Evolutionary conservation across 1,284 basidiomycete genomes (phyloP).

Genomic region (Papiliotrema terrestris): DNA sequence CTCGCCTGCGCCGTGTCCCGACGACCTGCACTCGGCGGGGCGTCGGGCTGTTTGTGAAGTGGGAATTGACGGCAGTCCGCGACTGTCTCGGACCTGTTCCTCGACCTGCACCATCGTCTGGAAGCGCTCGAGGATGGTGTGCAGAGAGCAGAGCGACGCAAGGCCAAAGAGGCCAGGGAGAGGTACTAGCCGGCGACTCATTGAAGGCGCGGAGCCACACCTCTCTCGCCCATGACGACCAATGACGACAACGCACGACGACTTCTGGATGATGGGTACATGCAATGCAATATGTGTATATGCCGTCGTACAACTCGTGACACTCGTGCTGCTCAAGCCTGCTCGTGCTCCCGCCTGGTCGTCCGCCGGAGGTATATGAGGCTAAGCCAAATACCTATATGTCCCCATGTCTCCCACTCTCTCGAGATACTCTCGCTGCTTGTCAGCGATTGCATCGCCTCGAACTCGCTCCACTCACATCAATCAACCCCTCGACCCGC

Average conservation of each 20-base stretch:
- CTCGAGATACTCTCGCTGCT: conserved; percentile 48
- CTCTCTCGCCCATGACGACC: not conserved
- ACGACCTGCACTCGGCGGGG: not conserved
- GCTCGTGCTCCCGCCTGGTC: not conserved
- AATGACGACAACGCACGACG: not conserved
- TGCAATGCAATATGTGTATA: not conserved
- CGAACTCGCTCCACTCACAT: conserved; percentile 57
- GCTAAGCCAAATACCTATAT: conserved; percentile 45
- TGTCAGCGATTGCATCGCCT: conserved; percentile 6
- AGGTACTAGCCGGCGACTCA: conserved; percentile 18
- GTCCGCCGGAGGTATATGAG: not conserved
- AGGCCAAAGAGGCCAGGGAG: conserved; percentile 23
- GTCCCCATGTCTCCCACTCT: conserved; percentile 40
- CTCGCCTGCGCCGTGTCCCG: not conserved
- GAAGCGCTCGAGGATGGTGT: conserved; percentile 36
- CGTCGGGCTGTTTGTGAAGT: not conserved
- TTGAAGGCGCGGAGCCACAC: not conserved
- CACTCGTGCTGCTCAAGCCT: too few relatives aligned
- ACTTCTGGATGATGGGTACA: not conserved
- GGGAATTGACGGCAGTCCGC: conserved; percentile 23
- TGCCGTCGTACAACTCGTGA: too few relatives aligned
- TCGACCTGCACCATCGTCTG: conserved; percentile 37
- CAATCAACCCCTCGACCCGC: conserved; percentile 89
- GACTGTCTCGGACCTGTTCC: conserved; percentile 41
- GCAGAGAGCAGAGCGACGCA: conserved; percentile 24